Conservation (phyloP, 2,329 filamentous ascomycete species). For the Colletotrichum sp. region DNA sequence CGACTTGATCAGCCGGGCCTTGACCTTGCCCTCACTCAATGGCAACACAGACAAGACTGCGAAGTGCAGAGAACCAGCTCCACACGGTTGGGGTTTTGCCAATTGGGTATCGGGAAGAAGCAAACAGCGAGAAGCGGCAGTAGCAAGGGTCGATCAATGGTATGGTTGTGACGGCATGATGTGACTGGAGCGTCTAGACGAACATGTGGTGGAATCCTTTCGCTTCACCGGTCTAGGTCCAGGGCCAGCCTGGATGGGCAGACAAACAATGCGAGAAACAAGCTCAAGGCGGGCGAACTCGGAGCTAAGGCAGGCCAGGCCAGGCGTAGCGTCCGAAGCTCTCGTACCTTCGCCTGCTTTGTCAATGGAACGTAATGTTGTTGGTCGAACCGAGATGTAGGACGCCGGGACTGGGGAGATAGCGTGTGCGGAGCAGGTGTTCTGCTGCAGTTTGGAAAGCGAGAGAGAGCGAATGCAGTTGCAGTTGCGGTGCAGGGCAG, state of each 20-base stretch:
- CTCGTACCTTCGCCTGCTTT: background rate
- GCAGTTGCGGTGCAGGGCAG: background rate
- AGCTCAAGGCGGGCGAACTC: background rate
- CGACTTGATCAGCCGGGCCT: conserved; percentile 12
- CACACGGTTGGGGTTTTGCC: background rate
- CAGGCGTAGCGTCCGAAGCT: background rate
- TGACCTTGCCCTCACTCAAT: background rate
- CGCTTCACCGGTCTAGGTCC: background rate
- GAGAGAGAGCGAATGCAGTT: background rate
- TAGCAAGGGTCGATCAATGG: conserved; percentile 3
- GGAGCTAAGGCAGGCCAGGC: background rate
- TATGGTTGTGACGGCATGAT: conserved; percentile 8
- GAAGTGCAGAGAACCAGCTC: conserved; percentile 10
- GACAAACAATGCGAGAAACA: background rate
- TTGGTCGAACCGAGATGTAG: background rate
- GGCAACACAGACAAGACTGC: background rate
- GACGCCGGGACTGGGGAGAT: background rate
- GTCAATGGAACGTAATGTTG: background rate
- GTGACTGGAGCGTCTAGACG: conserved; percentile 21
- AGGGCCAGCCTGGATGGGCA: background rate
- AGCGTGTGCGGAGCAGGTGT: background rate
- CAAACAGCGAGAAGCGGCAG: background rate
- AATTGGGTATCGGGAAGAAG: background rate
- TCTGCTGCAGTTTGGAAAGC: background rate
- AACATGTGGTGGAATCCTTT: conserved; percentile 18